Conservation (phyloP, 1,284 basidiomycete genomes). For the Ceratobasidium sp. region DNA sequence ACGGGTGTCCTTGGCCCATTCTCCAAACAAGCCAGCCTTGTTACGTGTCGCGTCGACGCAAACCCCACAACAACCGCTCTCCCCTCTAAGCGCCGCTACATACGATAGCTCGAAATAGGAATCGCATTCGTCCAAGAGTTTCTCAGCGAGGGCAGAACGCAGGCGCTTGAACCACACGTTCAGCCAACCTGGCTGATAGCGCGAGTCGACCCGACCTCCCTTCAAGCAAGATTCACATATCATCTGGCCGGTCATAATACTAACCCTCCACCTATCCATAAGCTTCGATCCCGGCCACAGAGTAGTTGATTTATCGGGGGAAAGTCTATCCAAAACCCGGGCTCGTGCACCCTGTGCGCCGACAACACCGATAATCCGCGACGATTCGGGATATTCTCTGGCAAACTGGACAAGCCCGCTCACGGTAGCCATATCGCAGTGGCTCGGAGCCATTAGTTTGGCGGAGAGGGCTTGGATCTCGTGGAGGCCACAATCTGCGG, state of each 20-base stretch:
- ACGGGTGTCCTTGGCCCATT: not conserved
- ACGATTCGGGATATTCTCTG: slow-evolving; percentile 4
- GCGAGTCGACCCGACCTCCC: too few species aligned
- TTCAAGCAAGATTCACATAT: too few species aligned
- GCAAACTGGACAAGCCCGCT: not conserved
- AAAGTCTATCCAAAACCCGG: not conserved
- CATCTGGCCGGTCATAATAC: too few species aligned
- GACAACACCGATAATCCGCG: not conserved
- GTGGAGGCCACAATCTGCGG: not conserved
- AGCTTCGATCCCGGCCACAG: too few species aligned
- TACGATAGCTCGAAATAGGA: not conserved
- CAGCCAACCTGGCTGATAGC: not conserved
- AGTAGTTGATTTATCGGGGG: too few species aligned
- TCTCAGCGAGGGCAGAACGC: not conserved
- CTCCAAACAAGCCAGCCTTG: not conserved
- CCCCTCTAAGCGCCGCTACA: not conserved
- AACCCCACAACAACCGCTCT: not conserved
- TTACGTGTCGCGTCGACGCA: not conserved
- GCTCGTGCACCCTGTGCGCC: slow-evolving; percentile 7
- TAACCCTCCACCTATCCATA: too few species aligned
- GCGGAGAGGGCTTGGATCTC: not conserved
- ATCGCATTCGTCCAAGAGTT: not conserved
- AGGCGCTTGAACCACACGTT: not conserved
- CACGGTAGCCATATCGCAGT: not conserved
- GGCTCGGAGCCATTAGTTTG: not conserved